A percentile compares a stretch with the other conserved stretches of the same genome.
Evolutionary conservation across 805 yeast species (phyloP).

Genomic region (Candida pseudoglaebosa): DNA sequence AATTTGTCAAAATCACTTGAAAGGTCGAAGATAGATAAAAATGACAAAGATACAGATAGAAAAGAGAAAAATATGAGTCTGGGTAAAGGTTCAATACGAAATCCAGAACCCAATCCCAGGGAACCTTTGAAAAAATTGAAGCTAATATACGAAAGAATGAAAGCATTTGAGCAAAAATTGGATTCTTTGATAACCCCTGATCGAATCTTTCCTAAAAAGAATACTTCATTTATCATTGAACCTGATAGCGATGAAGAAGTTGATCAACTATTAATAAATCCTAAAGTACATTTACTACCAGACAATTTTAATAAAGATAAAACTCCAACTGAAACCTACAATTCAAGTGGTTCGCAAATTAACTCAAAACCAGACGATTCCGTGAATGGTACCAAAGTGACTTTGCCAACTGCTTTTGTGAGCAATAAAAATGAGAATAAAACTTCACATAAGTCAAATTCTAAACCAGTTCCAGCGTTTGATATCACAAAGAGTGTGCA

Average conservation of each 20-base stretch:
- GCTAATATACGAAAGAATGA: slow-evolving; percentile 18
- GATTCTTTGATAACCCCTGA: slow-evolving; percentile 7
- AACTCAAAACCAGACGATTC: background rate
- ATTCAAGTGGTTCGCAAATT: background rate
- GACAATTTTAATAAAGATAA: background rate
- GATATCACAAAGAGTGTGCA: slow-evolving; percentile 1
- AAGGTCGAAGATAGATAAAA: background rate
- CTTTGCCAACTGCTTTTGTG: no score
- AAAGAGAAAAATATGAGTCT: no score
- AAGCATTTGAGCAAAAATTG: slow-evolving; percentile 17
- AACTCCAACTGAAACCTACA: background rate
- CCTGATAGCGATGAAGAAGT: slow-evolving; percentile 1
- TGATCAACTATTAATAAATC: slow-evolving; percentile 5
- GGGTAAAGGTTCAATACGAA: slow-evolving; percentile 1
- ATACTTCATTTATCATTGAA: slow-evolving; percentile 1
- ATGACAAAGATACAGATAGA: background rate
- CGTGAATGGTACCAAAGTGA: background rate
- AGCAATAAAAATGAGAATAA: no score
- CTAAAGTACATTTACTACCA: slow-evolving; percentile 2
- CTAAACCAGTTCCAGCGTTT: slow-evolving; percentile 1
- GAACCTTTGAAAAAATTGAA: slow-evolving; percentile 14
- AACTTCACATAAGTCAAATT: background rate
- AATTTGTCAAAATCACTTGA: background rate
- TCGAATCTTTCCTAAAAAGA: slow-evolving; percentile 4
- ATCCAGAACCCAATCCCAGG: background rate